phyloP scores from a whole-genome alignment of 768 basidiomycete species.

The Suillus bovinus region DNA sequence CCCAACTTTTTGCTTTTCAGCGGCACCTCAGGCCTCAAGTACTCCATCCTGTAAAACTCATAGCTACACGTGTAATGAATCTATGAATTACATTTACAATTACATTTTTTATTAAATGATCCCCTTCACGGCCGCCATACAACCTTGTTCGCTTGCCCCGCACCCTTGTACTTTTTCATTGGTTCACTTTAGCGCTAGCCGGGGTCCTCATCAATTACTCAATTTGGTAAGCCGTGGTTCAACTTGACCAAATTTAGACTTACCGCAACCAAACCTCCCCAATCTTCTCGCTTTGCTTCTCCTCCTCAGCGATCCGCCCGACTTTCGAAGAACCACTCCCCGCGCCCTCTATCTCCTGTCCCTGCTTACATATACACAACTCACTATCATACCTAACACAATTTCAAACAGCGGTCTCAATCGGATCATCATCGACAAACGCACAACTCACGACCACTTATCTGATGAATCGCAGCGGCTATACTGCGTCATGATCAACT shows the following conservation, averaged over 20 bases:
- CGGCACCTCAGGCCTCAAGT: slow-evolving; percentile 19
- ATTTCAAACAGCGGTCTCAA: slow-evolving; percentile 3
- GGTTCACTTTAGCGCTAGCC: slow-evolving; percentile 25
- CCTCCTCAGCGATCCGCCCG: slow-evolving; percentile 33
- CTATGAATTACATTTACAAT: background rate
- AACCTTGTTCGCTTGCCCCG: slow-evolving; percentile 14
- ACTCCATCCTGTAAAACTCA: slow-evolving; percentile 20
- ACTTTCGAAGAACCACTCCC: slow-evolving; percentile 18
- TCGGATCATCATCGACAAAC: slow-evolving; percentile 1
- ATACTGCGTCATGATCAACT: slow-evolving; percentile 13
- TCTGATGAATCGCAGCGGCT: background rate
- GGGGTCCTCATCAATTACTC: slow-evolving; percentile 28
- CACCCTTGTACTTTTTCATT: slow-evolving; percentile 11
- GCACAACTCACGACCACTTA: background rate
- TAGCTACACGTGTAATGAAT: slow-evolving; percentile 20
- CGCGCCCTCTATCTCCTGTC: slow-evolving; percentile 10
- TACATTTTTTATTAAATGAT: background rate
- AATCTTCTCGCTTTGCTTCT: slow-evolving; percentile 14
- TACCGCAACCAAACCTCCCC: slow-evolving; percentile 4
- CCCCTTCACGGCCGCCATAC: slow-evolving; percentile 4
- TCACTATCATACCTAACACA: background rate
- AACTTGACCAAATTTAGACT: slow-evolving; percentile 17
- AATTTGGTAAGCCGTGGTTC: slow-evolving; percentile 8
- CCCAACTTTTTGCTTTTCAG: slow-evolving; percentile 9
- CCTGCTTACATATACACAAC: slow-evolving; percentile 22